Evolutionary conservation across 148 eudicot genomes (phyloP).

Genomic region (Rhododendron vialii): DNA sequence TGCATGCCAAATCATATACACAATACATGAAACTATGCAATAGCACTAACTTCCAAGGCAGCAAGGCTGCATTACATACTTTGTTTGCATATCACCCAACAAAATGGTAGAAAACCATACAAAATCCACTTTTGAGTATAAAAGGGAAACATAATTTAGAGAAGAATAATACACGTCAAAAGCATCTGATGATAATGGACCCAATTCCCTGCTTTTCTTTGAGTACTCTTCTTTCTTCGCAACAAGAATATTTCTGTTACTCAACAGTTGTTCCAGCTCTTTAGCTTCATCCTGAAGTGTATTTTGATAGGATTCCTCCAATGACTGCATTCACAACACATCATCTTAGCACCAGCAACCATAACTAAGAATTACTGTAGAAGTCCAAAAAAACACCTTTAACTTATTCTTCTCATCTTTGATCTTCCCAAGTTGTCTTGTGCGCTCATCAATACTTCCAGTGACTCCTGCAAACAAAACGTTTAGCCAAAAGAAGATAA

Average conservation of each 20-base stretch:
- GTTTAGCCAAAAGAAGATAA: not conserved
- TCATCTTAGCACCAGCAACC: slow-evolving; percentile 12
- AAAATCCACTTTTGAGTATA: not conserved
- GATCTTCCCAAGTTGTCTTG: slow-evolving; percentile 53
- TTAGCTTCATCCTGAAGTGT: slow-evolving; percentile 82
- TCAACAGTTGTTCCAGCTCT: slow-evolving; percentile 79
- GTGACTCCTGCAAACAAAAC: slow-evolving; percentile 49
- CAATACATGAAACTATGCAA: not conserved
- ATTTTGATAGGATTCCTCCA: slow-evolving; percentile 65
- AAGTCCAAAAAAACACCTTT: slow-evolving; percentile 45
- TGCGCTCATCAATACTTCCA: slow-evolving; percentile 46
- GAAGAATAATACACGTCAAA: slow-evolving; percentile 68
- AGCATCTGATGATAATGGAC: slow-evolving; percentile 87
- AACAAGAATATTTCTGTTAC: slow-evolving; percentile 67
- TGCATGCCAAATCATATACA: not conserved
- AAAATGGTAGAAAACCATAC: not conserved
- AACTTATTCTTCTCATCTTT: slow-evolving; percentile 65
- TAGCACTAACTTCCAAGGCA: not conserved
- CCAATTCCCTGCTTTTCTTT: slow-evolving; percentile 93
- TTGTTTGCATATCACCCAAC: not conserved
- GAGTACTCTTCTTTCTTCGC: slow-evolving; percentile 94
- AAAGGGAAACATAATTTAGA: not conserved
- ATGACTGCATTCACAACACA: slow-evolving; percentile 42
- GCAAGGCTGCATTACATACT: not conserved
- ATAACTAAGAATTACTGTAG: not conserved